Evolutionary conservation across 2,329 filamentous ascomycete genomes (phyloP), one percentile per base, ranked within the genome.

Genomic region (Botryotinia narcissicola): DNA sequence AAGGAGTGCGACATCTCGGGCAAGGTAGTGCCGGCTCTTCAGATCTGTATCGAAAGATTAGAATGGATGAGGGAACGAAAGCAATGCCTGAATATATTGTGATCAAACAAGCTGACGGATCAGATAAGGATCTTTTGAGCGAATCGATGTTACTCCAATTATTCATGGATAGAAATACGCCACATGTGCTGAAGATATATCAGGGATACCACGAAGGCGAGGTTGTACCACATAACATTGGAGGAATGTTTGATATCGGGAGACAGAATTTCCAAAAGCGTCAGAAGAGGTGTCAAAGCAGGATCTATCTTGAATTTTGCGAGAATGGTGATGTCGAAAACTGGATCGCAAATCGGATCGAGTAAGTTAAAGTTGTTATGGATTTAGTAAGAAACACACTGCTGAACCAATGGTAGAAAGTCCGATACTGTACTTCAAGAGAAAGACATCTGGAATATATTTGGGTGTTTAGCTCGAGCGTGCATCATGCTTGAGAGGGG

Each of bases 231-330:
- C 44, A 14, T 18, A 37, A 66, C 48, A n/a, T 51, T 12, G 63
- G 44, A 18, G 63, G 63, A 25, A 66, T 66, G 63, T 66, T 66
- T 37, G 63, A 66, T 32, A 14, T 66, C 16, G 44, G 63, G 32
- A 48, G 63, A n/a, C 22, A 66, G 9, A 51, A 66, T 37, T 66
- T 66, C 25, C 14, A 32, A 14, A 51, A n/a, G 29, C 44, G 63
- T 14, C 63, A 51, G 12, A 66, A 66, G 44, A 66, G 29, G 1
- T 32, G 9, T 7, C 42, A 46, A 14, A 66, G 63, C 37, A 66
- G 63, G 8, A 66, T 66, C 20, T 66, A 66, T 66, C 63, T 66
- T 3, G 63, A 66, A 3, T 66, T 66, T 37, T 66, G 63, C 32
- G 20, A 48, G 25, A 66, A 51, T 22, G 63, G 44, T 0, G 63